Evolutionary conservation across 2,329 filamentous ascomycete species (phyloP).

Genomic region (Ophiostoma populinum): DNA sequence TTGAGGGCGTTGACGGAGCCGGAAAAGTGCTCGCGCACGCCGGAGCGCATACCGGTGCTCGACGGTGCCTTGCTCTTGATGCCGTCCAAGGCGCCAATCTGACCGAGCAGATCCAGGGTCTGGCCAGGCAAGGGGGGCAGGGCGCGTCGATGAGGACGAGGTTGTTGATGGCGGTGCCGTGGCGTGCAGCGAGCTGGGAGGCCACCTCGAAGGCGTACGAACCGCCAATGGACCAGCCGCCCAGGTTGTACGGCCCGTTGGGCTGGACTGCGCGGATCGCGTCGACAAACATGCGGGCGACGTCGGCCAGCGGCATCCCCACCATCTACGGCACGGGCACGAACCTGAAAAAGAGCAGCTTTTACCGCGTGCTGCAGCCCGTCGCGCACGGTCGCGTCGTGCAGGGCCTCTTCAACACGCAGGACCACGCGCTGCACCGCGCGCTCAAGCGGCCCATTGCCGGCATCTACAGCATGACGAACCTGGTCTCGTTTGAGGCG

Average conservation of each 20-base stretch:
- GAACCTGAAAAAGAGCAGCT: constrained; percentile 3
- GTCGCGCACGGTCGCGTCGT: constrained; percentile 4
- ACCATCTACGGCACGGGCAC: constrained; percentile 5
- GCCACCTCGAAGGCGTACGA: constrained; percentile 54
- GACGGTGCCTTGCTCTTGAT: constrained; percentile 4
- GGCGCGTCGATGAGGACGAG: constrained; percentile 47
- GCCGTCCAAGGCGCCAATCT: constrained; percentile 27
- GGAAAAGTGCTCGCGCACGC: constrained; percentile 58
- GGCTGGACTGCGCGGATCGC: constrained; percentile 59
- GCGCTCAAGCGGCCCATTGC: constrained; percentile 5
- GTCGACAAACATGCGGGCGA: constrained; percentile 44
- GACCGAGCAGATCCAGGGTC: constrained; percentile 52
- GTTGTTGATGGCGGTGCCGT: constrained; percentile 40
- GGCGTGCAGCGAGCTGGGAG: constrained; percentile 37
- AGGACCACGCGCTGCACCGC: constrained; percentile 4
- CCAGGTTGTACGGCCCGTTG: constrained; percentile 46
- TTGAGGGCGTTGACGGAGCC: constrained; percentile 50
- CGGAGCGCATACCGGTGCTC: constrained; percentile 42
- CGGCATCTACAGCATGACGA: constrained; percentile 6
- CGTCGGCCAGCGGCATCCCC: constrained; percentile 37
- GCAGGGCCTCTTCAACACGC: constrained; percentile 6
- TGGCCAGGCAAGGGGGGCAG: constrained; percentile 52
- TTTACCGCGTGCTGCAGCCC: constrained; percentile 5
- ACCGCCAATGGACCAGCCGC: constrained; percentile 61
- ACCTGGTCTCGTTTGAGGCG: constrained; percentile 7